Evolutionary conservation across 148 eudicot genomes (phyloP).

Genomic region (Selenicereus undatus): DNA sequence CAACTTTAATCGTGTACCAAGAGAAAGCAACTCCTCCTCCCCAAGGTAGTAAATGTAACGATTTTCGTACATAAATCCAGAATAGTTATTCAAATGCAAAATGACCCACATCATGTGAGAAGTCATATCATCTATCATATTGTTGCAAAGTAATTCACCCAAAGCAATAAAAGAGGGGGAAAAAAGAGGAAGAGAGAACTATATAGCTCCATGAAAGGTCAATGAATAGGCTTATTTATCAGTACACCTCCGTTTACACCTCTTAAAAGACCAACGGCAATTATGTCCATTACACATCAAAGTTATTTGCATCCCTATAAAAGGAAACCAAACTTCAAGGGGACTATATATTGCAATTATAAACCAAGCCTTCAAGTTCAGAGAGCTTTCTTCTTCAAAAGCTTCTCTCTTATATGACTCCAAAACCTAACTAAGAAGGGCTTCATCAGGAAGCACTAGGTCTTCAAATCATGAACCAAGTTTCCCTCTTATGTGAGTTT

Average conservation of each 20-base stretch:
- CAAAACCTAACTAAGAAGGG: not conserved
- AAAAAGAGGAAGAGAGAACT: conserved; percentile 1
- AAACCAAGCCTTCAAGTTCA: conserved; percentile 26
- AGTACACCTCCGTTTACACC: not conserved
- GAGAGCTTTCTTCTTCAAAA: conserved; percentile 13
- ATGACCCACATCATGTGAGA: conserved; percentile 21
- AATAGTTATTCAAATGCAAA: conserved; percentile 19
- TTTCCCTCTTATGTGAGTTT: conserved; percentile 4
- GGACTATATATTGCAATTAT: conserved; percentile 7
- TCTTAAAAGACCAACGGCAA: conserved; percentile 16
- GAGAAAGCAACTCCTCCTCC: conserved; percentile 25
- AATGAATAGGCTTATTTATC: not conserved
- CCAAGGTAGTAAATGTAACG: conserved; percentile 23
- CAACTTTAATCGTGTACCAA: conserved; percentile 16
- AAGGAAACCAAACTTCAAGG: conserved; percentile 30
- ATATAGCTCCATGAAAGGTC: conserved; percentile 3
- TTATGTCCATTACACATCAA: conserved; percentile 21
- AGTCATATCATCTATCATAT: conserved; percentile 12
- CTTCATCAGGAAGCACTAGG: conserved; percentile 21
- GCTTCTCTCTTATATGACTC: conserved; percentile 8
- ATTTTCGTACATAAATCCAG: conserved; percentile 8
- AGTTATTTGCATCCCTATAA: conserved; percentile 22
- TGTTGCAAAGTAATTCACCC: not conserved
- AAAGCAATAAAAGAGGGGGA: not conserved
- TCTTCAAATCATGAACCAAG: conserved; percentile 26